Conservation (phyloP, 345 rosid species). For the rapeseed (Brassica napus) region DNA sequence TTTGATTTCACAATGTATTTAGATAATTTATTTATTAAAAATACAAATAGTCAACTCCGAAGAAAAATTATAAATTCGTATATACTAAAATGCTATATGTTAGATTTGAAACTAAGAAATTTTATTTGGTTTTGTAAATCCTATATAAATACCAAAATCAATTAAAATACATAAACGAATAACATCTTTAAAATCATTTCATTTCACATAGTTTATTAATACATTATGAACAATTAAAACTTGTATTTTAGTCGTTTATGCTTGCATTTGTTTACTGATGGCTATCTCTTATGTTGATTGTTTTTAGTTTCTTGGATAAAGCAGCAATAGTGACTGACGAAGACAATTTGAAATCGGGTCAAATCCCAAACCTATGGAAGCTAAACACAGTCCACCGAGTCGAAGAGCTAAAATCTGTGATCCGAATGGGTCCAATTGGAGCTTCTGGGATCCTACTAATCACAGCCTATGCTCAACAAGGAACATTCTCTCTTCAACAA, state of each 20-base stretch:
- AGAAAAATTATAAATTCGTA: too few species aligned
- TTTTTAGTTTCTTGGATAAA: slow-evolving; percentile 68
- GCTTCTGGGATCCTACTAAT: slow-evolving; percentile 75
- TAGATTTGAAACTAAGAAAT: too few species aligned
- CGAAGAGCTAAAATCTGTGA: slow-evolving; percentile 75
- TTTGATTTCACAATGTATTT: neutral
- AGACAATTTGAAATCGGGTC: slow-evolving; percentile 50
- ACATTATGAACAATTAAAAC: neutral
- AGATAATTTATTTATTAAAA: too few species aligned
- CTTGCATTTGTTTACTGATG: neutral
- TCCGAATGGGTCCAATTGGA: slow-evolving; percentile 93
- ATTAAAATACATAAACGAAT: neutral
- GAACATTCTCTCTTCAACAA: slow-evolving; percentile 84
- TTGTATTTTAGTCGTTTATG: neutral
- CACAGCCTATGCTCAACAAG: slow-evolving; percentile 81
- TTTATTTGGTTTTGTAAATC: neutral
- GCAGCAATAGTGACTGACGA: slow-evolving; percentile 67
- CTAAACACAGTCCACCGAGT: slow-evolving; percentile 83
- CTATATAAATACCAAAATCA: neutral
- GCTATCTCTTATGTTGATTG: neutral
- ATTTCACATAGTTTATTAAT: neutral
- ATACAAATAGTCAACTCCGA: too few species aligned
- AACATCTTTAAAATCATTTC: neutral
- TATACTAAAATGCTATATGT: too few species aligned
- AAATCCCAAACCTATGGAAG: slow-evolving; percentile 63